These are phyloP conservation scores for Fusarium napiforme DNA, from an alignment of 2,329 filamentous ascomycete species.

Conservation along the genomic window DNA sequence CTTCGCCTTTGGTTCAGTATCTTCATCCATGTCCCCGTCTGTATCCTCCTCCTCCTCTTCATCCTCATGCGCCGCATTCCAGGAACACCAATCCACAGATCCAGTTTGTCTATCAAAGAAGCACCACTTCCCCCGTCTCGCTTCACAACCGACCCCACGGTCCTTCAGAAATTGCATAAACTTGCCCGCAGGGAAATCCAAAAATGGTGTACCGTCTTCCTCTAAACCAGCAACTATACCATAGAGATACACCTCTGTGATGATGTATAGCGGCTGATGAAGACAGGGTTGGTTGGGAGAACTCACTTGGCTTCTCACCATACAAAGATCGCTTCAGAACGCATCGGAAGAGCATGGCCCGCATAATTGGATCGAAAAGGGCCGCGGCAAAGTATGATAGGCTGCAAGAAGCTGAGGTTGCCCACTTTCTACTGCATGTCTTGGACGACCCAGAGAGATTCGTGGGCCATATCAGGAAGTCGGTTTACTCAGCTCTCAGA, in stretches of 20 bases:
- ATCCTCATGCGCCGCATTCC: accelerated
- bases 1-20: background rate
- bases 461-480: constrained; percentile 56
- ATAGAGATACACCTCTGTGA: constrained; percentile 12
- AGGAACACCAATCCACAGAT: background rate
- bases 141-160: constrained; percentile 2
- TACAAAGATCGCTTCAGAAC: constrained; percentile 53
- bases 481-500: constrained; percentile 10
- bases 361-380: constrained; percentile 57
- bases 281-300: constrained; percentile 41
- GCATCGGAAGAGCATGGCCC: constrained; percentile 58
- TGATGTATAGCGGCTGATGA: background rate
- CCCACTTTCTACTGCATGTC: constrained; percentile 40
- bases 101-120: background rate
- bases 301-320: constrained; percentile 48
- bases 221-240: background rate
- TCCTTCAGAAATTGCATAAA: constrained; percentile 1
- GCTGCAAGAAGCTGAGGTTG: constrained; percentile 56
- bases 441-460: constrained; percentile 52
- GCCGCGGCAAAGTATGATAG: constrained; percentile 52
- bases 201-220: accelerated
- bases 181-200: background rate
- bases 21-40: background rate
- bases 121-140: constrained; percentile 23
- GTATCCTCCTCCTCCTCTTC: background rate